Evolutionary conservation across 2,329 filamentous ascomycete genomes (phyloP).

Genomic region (Colletotrichum simmondsii): DNA sequence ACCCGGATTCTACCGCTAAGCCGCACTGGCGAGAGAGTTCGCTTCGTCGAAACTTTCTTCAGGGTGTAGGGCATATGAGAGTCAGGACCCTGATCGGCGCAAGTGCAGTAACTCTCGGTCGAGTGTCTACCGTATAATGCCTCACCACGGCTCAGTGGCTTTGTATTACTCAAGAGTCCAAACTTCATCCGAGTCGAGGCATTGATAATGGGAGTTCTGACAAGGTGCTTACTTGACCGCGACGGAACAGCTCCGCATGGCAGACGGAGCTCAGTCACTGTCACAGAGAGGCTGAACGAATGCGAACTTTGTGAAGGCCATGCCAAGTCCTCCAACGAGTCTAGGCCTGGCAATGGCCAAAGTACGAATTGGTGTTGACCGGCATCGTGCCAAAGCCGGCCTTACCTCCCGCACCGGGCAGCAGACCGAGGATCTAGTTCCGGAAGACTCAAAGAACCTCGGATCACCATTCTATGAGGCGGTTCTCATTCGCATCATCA

Average conservation of each 20-base stretch:
- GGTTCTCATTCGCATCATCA: neutral
- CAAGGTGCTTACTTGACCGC: neutral
- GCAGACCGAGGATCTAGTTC: neutral
- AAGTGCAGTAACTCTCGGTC: neutral
- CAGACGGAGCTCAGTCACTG: neutral
- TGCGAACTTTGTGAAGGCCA: neutral
- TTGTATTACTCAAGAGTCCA: conserved; percentile 3
- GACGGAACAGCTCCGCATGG: conserved; percentile 1
- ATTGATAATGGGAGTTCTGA: neutral
- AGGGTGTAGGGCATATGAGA: conserved; percentile 8
- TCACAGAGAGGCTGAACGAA: neutral
- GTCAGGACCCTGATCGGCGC: conserved; percentile 27
- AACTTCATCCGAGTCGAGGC: conserved; percentile 29
- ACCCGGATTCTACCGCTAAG: neutral
- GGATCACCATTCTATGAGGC: neutral
- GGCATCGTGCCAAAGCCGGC: neutral
- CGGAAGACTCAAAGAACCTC: neutral
- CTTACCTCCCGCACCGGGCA: neutral
- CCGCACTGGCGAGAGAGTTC: conserved; percentile 17
- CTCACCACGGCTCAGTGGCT: neutral
- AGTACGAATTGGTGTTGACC: neutral
- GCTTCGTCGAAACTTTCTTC: conserved; percentile 17
- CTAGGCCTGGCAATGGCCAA: neutral
- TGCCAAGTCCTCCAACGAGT: neutral
- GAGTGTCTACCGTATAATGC: conserved; percentile 6